These are phyloP conservation scores for Aureobasidium namibiae DNA, from an alignment of 2,329 filamentous ascomycete genomes.

Conservation along the genomic window DNA sequence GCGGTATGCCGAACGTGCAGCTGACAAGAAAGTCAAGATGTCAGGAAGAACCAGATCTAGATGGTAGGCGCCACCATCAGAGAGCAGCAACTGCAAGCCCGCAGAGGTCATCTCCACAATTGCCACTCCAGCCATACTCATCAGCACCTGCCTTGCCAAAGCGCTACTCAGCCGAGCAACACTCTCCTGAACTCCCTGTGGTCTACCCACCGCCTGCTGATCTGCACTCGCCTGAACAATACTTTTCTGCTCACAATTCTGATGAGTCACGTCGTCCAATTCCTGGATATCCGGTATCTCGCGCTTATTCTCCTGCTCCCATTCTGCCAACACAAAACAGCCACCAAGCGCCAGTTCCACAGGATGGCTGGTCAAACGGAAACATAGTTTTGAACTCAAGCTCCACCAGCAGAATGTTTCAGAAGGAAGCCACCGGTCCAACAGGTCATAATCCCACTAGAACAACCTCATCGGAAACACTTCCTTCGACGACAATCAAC, in stretches of 20 bases:
- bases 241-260: background rate
- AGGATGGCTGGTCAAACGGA: background rate
- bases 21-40: background rate
- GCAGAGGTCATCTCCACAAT: background rate
- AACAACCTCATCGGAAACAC: background rate
- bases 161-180: background rate
- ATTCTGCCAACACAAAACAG: background rate
- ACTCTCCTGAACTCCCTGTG: background rate
- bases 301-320: no score
- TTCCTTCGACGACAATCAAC: background rate
- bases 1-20: background rate
- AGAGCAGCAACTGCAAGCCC: background rate
- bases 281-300: background rate
- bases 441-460: background rate
- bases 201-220: background rate
- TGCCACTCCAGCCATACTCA: background rate
- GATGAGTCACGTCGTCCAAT: background rate
- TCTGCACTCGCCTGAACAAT: background rate
- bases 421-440: background rate
- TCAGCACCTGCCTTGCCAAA: background rate
- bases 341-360: background rate
- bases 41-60: background rate
- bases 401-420: background rate
- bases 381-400: background rate
- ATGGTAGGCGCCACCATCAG: background rate